Percentiles rank a stretch among this genome's conserved stretches.
These are phyloP conservation scores for Aspergillus japonicus DNA, from an alignment of 2,329 filamentous ascomycete genomes.

Conservation along the genomic window DNA sequence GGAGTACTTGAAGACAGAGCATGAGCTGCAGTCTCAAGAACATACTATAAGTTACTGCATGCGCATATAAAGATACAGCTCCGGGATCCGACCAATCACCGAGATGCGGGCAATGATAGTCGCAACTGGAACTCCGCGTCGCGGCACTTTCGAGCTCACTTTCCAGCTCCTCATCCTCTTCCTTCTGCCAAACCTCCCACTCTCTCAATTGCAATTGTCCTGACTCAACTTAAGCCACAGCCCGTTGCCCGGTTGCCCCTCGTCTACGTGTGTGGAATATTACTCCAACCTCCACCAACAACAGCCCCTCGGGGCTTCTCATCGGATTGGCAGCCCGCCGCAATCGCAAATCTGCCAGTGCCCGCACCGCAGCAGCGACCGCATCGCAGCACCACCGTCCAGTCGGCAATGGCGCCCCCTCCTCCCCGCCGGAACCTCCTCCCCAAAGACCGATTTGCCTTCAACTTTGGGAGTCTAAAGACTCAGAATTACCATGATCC, in stretches of 20 bases:
- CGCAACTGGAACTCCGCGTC: background rate
- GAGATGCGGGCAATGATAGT: background rate
- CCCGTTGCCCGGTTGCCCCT: background rate
- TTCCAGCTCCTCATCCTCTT: background rate
- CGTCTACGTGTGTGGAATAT: background rate
- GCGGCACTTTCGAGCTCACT: background rate
- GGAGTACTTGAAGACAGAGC: too few species aligned
- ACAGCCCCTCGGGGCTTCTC: conserved; percentile 25
- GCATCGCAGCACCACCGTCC: conserved; percentile 15
- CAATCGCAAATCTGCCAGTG: conserved; percentile 17
- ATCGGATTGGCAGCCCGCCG: conserved; percentile 13
- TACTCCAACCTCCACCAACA: conserved; percentile 6
- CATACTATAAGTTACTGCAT: too few species aligned
- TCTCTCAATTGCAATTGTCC: too few species aligned
- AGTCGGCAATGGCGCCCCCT: conserved; percentile 38
- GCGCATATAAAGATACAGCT: too few species aligned
- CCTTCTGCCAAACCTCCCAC: too few species aligned
- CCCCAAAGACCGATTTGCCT: conserved; percentile 67
- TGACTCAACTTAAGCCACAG: too few species aligned
- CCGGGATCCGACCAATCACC: conserved; percentile 2
- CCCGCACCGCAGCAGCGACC: background rate
- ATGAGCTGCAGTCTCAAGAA: too few species aligned
- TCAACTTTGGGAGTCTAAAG: conserved; percentile 66
- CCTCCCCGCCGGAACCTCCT: conserved; percentile 43
- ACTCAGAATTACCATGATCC: conserved; percentile 70